Evolutionary conservation across 1,139 yeast genomes (phyloP).

Genomic region (Magnusiomyces sp.): DNA sequence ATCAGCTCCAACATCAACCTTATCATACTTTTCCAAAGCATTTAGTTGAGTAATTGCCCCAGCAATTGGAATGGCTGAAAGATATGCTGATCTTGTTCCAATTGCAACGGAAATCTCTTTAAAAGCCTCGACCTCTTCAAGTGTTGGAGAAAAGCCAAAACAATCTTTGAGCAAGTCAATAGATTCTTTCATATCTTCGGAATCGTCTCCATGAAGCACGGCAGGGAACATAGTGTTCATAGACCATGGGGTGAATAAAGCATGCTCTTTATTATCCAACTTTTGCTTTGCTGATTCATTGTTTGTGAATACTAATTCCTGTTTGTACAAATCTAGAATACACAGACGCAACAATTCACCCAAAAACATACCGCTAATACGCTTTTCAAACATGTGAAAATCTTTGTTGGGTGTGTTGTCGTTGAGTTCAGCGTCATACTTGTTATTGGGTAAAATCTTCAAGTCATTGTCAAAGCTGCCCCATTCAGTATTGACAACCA

Average conservation of each 20-base stretch:
- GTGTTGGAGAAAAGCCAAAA: slow-evolving; percentile 37
- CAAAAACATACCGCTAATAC: slow-evolving; percentile 88
- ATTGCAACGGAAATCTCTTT: slow-evolving; percentile 69
- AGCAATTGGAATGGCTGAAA: slow-evolving; percentile 83
- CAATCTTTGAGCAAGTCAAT: not conserved
- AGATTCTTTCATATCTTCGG: slow-evolving; percentile 59
- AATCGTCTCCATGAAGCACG: slow-evolving; percentile 71
- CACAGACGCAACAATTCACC: slow-evolving; percentile 80
- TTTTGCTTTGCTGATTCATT: not conserved
- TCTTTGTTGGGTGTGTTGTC: slow-evolving; percentile 71
- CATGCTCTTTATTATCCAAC: slow-evolving; percentile 34
- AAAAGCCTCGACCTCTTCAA: slow-evolving; percentile 60
- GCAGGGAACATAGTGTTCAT: slow-evolving; percentile 79
- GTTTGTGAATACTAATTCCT: slow-evolving; percentile 43
- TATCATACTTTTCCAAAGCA: slow-evolving; percentile 44
- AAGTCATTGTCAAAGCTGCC: slow-evolving; percentile 87
- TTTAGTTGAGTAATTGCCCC: slow-evolving; percentile 57
- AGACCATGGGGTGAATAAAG: slow-evolving; percentile 59
- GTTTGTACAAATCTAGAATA: slow-evolving; percentile 54
- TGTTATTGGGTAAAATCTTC: slow-evolving; percentile 61
- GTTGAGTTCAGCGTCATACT: slow-evolving; percentile 66
- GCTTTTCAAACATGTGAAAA: slow-evolving; percentile 83
- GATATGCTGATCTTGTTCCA: slow-evolving; percentile 73
- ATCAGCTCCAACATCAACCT: slow-evolving; percentile 87
- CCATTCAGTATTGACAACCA: slow-evolving; percentile 96